Evolutionary conservation across 1,139 yeast genomes (phyloP).

Genomic region (Geotrichum bryndzae): DNA sequence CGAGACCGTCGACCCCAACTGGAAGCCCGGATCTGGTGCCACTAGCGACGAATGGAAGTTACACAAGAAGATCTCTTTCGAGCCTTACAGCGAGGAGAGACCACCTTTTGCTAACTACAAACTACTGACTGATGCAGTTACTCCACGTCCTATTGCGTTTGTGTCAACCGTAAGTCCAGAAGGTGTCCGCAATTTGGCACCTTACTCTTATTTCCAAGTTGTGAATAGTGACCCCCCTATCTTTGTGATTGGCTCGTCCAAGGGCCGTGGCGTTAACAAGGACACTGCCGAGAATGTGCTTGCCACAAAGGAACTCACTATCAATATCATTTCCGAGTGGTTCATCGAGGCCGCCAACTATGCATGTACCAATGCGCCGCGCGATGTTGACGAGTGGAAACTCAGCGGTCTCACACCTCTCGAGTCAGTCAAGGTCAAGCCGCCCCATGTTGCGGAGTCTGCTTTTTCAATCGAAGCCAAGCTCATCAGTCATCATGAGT

Average conservation of each 20-base stretch:
- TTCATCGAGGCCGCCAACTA: slow-evolving; percentile 58
- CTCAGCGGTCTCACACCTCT: slow-evolving; percentile 50
- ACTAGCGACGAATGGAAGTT: slow-evolving; percentile 35
- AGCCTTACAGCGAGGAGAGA: slow-evolving; percentile 46
- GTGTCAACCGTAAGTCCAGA: slow-evolving; percentile 43
- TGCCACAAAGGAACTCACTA: slow-evolving; percentile 51
- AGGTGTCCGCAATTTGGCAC: slow-evolving; percentile 50
- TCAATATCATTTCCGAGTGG: slow-evolving; percentile 59
- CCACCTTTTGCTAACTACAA: slow-evolving; percentile 45
- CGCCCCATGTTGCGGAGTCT: slow-evolving; percentile 56
- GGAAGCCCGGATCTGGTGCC: slow-evolving; percentile 51
- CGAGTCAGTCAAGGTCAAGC: slow-evolving; percentile 43
- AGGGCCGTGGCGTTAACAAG: slow-evolving; percentile 40
- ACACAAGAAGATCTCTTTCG: slow-evolving; percentile 44
- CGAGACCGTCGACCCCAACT: slow-evolving; percentile 27
- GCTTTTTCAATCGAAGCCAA: slow-evolving; percentile 57
- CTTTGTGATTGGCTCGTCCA: slow-evolving; percentile 47
- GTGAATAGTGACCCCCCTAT: slow-evolving; percentile 55
- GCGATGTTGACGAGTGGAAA: slow-evolving; percentile 50
- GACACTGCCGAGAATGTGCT: slow-evolving; percentile 48
- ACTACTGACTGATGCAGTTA: slow-evolving; percentile 45
- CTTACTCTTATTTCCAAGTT: slow-evolving; percentile 51
- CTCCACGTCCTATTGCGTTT: slow-evolving; percentile 58
- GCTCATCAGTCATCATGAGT: slow-evolving; percentile 42
- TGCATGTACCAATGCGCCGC: slow-evolving; percentile 46